Conservation (phyloP, 2,329 filamentous ascomycete species). For the Dendrostoma leiphaemia region DNA sequence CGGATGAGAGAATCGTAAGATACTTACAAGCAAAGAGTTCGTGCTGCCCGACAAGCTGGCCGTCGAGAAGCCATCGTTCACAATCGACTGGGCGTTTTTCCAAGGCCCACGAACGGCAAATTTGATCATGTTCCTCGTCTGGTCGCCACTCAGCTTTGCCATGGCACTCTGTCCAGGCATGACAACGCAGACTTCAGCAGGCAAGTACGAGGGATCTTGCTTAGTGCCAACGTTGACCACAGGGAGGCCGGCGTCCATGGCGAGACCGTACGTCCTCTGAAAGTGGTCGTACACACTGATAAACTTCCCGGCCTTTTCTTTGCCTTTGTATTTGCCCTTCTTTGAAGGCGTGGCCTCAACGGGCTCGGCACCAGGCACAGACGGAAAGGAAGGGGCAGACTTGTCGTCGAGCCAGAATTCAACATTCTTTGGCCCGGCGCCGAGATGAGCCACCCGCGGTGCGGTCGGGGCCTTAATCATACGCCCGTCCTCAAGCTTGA, state of each 20-base stretch:
- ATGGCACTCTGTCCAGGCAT: slow-evolving; percentile 54
- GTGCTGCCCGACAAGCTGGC: slow-evolving; percentile 42
- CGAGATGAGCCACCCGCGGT: slow-evolving; percentile 28
- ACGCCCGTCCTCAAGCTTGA: no score
- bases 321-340: slow-evolving; percentile 16
- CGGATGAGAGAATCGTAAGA: neutral
- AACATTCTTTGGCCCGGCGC: slow-evolving; percentile 50
- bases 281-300: slow-evolving; percentile 54
- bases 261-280: slow-evolving; percentile 31
- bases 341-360: slow-evolving; percentile 2
- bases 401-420: slow-evolving; percentile 47
- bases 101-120: slow-evolving; percentile 58
- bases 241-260: slow-evolving; percentile 36
- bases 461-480: no score
- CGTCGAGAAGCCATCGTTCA: slow-evolving; percentile 43
- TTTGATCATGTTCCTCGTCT: slow-evolving; percentile 58
- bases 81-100: slow-evolving; percentile 56
- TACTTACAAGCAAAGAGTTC: slow-evolving; percentile 36
- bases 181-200: slow-evolving; percentile 55
- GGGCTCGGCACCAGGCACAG: neutral
- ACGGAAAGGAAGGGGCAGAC: neutral
- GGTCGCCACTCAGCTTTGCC: slow-evolving; percentile 41
- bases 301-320: slow-evolving; percentile 29
- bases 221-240: slow-evolving; percentile 60
- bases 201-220: slow-evolving; percentile 54